Evolutionary conservation across 2,329 filamentous ascomycete species (phyloP).

Genomic region (Phialemonium atrogriseum): DNA sequence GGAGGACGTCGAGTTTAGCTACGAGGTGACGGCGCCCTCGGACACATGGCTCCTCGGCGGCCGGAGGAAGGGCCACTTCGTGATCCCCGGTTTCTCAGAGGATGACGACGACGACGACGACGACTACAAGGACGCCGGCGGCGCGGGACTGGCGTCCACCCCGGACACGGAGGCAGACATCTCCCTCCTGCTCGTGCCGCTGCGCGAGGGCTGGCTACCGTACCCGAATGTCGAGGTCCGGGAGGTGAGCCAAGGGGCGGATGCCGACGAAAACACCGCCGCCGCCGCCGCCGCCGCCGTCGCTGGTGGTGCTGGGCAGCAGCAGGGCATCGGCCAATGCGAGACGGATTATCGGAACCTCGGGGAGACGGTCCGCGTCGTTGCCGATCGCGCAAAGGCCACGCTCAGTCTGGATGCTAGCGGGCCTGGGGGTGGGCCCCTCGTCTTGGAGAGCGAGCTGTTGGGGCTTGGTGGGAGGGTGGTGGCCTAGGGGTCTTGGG

Average conservation of each 20-base stretch:
- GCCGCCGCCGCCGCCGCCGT: constrained; percentile 9
- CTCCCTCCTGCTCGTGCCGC: constrained; percentile 68
- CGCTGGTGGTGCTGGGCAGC: constrained; percentile 7
- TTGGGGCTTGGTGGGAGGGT: constrained; percentile 24
- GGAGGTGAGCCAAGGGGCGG: constrained; percentile 45
- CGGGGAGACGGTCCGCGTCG: constrained; percentile 68
- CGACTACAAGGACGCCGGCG: too few species aligned
- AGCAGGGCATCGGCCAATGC: constrained; percentile 38
- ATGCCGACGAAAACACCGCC: constrained; percentile 16
- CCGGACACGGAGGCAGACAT: constrained; percentile 47
- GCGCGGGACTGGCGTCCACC: constrained; percentile 31
- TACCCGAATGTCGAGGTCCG: constrained; percentile 74
- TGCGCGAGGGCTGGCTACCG: constrained; percentile 69
- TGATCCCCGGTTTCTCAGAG: constrained; percentile 33
- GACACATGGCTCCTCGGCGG: constrained; percentile 85
- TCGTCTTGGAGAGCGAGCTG: constrained; percentile 56
- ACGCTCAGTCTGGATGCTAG: constrained; percentile 66
- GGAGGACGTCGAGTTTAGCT: constrained; percentile 64
- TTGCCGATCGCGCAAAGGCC: constrained; percentile 61
- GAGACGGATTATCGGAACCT: constrained; percentile 77
- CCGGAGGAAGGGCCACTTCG: constrained; percentile 69
- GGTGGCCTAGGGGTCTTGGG: constrained; percentile 17
- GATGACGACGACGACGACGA: constrained; percentile 9
- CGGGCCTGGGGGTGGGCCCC: constrained; percentile 54
- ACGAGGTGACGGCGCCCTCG: constrained; percentile 66